Base-by-base conservation (phyloP, 805 yeast species). In the Clavispora carvajalis region DNA sequence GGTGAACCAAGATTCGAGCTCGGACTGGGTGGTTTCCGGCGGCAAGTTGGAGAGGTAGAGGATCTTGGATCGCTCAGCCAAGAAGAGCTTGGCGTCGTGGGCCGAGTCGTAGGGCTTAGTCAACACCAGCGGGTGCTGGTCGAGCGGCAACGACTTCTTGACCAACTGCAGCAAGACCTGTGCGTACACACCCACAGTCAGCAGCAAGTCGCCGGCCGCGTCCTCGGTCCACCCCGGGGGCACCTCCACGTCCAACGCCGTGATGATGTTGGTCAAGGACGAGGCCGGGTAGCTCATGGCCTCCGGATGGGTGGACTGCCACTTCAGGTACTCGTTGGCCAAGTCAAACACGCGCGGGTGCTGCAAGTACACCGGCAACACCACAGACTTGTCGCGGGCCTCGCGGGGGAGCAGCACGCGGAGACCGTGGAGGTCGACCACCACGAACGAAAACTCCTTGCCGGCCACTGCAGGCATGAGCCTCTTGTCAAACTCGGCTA, bases 1-100 rank as follows among this genome's bases (percentile, higher is more conserved):
- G 4, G 88, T 79, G 58, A 88, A 89, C 96, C 96, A 90, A 23
- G 83, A 73, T 65, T 89, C 96, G 36, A 89, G 69, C 62, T 90
- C 96, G 38, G 88, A 74, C 61, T 90, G 96, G 1, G 96, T 90
- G 5, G 91, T 85, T 53, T 89, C 96, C 19, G 70, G 69, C 2
- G 96, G 90, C 48, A 90, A 65, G 59, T 87, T 88, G n/a, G 84
- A 73, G 61, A 89, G 66, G 58, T 80, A 86, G 39, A 89, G 59
- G n/a, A 87, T 85, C 53, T 80, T 81, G 3, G 95, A 85, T 41
- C 82, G 71, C 58, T 88, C 96, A 12, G 72, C 63, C 28, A 77
- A 58, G 54, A 89, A 89, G 7, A 77, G 76, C 34, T 74, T 69
- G 35, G 82, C 74, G 53, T 89, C 96, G 31, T 83, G 73, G n/a